Base-by-base conservation (phyloP, 2,329 filamentous ascomycete species). In the Colletotrichum agaves region DNA sequence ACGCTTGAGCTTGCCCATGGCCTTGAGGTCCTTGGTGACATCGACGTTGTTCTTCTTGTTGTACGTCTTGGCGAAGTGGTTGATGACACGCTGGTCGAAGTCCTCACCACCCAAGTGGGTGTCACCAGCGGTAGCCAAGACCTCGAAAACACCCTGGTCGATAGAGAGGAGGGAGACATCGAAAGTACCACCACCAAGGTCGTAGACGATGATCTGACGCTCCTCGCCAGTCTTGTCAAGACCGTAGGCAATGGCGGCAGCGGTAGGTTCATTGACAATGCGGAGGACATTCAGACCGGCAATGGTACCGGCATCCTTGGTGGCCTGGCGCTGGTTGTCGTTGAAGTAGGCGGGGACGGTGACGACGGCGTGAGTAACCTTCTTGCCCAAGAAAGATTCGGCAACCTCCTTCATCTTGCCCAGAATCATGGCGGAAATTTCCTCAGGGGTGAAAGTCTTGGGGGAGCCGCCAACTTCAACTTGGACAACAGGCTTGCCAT, bases 1-100 rank as follows among this genome's bases (percentile, higher is more conserved):
- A 76, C 96, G 94, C 93, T 98, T 98, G 75, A 99, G 90, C 87
- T 98, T 99, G 85, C 94, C 93, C 94, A 98, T 98, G 73, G 95
- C 91, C 92, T 98, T 98, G 73, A 91, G 84, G 79, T 98, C 94
- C 87, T 97, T 97, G 84, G 90, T 92, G 79, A 98, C 89, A 75
- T 99, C 94, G 74, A 97, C 93, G 75, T 83, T 84, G 87, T 98
- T 88, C 89, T 98, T 96, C 91, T 98, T 98, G 91, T 98, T 98
- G 90, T 97, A 98, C 75, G 88, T 86, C 91, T 98, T 98, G 86
- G 91, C 91, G 79, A 98, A 93, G 90, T 95, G 88, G 87, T 92
- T 93, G 86, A 98, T 97, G 81, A 98, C 88, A 80, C 95, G 91
- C 88, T 98, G 94, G 82, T 98, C 95, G 81, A 98, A 98, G 86